phyloP scores from a whole-genome alignment of 139 green algal genomes.

The Mesotaenium endlicherianum region DNA sequence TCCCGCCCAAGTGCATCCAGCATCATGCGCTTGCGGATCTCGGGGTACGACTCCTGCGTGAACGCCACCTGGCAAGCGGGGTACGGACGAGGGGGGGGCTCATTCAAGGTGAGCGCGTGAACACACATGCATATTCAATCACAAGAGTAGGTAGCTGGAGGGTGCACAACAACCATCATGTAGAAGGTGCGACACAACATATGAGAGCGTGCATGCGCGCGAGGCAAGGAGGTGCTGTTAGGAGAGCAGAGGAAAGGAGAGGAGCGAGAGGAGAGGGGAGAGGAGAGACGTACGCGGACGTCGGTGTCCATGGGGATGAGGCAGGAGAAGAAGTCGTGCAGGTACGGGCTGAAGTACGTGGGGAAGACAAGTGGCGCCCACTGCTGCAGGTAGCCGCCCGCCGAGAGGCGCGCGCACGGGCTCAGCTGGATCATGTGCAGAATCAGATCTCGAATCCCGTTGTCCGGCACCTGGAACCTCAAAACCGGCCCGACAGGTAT shows the following conservation, averaged over 20 bases:
- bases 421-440: slow-evolving; percentile 86
- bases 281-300: slow-evolving; percentile 50
- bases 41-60: slow-evolving; percentile 41
- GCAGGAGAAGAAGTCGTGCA: slow-evolving; percentile 52
- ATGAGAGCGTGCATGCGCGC: not conserved
- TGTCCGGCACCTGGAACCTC: slow-evolving; percentile 32
- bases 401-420: slow-evolving; percentile 66
- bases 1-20: slow-evolving; percentile 4
- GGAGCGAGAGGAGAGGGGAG: not conserved
- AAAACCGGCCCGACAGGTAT: too few species aligned
- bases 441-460: slow-evolving; percentile 60
- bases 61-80: slow-evolving; percentile 12
- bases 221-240: not conserved
- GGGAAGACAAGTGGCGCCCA: slow-evolving; percentile 70
- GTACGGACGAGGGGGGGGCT: not conserved
- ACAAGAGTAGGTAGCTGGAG: not conserved
- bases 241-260: not conserved
- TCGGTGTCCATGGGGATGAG: slow-evolving; percentile 71
- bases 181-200: not conserved
- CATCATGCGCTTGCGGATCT: slow-evolving; percentile 35
- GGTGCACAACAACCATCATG: not conserved
- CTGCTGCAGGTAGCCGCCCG: slow-evolving; percentile 68
- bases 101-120: not conserved
- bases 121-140: not conserved
- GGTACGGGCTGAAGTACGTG: slow-evolving; percentile 63